Conservation (phyloP, 495 filamentous ascomycete genomes). For the Patellaria atrata region DNA sequence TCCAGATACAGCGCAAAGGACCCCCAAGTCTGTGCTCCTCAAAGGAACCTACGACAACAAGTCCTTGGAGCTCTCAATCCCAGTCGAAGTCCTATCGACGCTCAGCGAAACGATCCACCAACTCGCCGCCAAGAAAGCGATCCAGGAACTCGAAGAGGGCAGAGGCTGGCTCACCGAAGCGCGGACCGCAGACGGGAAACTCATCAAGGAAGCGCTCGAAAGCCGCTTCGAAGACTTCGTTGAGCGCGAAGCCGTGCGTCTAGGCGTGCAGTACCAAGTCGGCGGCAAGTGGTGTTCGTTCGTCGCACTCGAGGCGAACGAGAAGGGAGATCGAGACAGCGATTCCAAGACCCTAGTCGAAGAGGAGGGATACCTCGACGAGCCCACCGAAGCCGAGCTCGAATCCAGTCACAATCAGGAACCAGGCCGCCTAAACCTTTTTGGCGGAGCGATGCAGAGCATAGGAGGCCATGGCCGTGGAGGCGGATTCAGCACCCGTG, state of each 20-base stretch:
- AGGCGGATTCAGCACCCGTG: neutral
- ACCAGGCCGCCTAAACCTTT: too few relatives aligned
- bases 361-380: slow-evolving; percentile 14
- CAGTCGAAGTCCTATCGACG: slow-evolving; percentile 35
- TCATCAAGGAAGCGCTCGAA: slow-evolving; percentile 35
- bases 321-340: slow-evolving; percentile 5
- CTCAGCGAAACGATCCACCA: slow-evolving; percentile 49
- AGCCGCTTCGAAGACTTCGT: slow-evolving; percentile 40
- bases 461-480: neutral
- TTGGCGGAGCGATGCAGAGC: neutral
- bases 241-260: slow-evolving; percentile 44
- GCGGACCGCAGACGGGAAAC: slow-evolving; percentile 29
- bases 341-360: slow-evolving; percentile 4
- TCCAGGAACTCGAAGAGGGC: slow-evolving; percentile 52
- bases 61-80: slow-evolving; percentile 46
- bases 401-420: neutral
- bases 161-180: slow-evolving; percentile 48
- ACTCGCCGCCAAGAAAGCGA: slow-evolving; percentile 51
- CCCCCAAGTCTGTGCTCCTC: slow-evolving; percentile 42
- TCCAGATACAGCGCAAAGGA: slow-evolving; percentile 30
- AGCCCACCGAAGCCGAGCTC: neutral
- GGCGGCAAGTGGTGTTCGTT: slow-evolving; percentile 57
- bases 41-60: slow-evolving; percentile 38
- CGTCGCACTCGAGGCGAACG: slow-evolving; percentile 42
- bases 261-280: slow-evolving; percentile 50